phyloP scores from a whole-genome alignment of 306 rosid genomes.

The Sicyos edulis region DNA sequence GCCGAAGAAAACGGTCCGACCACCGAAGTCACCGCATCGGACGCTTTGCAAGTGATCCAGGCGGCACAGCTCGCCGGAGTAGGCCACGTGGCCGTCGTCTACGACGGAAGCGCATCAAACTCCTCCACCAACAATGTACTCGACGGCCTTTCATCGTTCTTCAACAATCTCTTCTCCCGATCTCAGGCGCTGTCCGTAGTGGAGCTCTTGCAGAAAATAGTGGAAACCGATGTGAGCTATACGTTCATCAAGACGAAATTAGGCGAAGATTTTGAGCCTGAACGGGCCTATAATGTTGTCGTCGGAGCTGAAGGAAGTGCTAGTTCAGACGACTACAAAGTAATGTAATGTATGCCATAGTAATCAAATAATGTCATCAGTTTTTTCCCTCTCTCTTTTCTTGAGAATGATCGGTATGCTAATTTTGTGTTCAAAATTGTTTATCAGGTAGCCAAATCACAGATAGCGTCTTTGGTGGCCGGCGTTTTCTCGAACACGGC shows the following conservation, averaged over 20 bases:
- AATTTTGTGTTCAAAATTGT: background rate
- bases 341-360: constrained; percentile 97
- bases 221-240: constrained; percentile 61
- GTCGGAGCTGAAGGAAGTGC: constrained; percentile 61
- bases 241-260: constrained; percentile 79
- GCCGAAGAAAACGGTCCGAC: constrained; percentile 70
- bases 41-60: constrained; percentile 69
- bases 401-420: constrained; percentile 17
- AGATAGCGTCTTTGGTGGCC: constrained; percentile 78
- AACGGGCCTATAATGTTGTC: constrained; percentile 69
- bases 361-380: constrained; percentile 23
- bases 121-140: constrained; percentile 72
- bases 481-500: constrained; percentile 77
- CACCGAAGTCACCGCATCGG: constrained; percentile 48
- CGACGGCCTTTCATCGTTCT: constrained; percentile 80
- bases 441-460: constrained; percentile 63
- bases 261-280: constrained; percentile 69
- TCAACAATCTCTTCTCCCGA: constrained; percentile 63
- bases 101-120: constrained; percentile 33
- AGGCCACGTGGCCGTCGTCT: constrained; percentile 75
- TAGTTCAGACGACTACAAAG: constrained; percentile 87
- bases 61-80: constrained; percentile 90
- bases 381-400: constrained; percentile 14
- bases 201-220: constrained; percentile 64
- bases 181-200: constrained; percentile 50